Evolutionary conservation across 2,329 filamentous ascomycete species (phyloP).

Genomic region (Fusarium sp.): DNA sequence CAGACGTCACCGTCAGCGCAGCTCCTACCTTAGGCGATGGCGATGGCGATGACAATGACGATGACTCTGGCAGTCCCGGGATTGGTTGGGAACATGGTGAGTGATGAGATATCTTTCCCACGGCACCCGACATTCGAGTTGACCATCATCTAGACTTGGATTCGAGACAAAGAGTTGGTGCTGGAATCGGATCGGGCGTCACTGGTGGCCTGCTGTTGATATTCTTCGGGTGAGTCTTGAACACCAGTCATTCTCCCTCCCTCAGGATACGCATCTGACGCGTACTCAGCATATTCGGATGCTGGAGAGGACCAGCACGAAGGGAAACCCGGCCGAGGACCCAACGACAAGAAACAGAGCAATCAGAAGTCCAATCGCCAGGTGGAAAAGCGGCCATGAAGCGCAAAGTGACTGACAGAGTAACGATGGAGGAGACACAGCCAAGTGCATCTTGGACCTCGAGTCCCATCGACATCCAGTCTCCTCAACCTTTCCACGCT

Average conservation of each 20-base stretch:
- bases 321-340: not conserved
- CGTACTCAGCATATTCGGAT: slow-evolving; percentile 17
- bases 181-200: slow-evolving; percentile 14
- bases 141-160: slow-evolving; percentile 6
- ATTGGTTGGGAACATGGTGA: not conserved
- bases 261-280: not conserved
- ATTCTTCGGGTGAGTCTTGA: slow-evolving; percentile 23
- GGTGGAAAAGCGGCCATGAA: not conserved
- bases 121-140: not conserved
- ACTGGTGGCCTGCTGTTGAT: slow-evolving; percentile 19
- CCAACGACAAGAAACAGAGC: not conserved
- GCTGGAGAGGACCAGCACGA: slow-evolving; percentile 8
- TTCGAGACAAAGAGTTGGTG: slow-evolving; percentile 21
- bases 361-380: not conserved
- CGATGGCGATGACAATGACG: not conserved
- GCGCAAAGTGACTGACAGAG: not conserved
- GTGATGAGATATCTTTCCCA: not conserved
- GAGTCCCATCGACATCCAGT: not conserved
- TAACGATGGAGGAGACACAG: not conserved
- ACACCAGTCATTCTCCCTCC: not conserved
- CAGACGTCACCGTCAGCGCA: too few species aligned
- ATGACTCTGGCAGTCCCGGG: not conserved
- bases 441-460: not conserved
- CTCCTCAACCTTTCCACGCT: not conserved
- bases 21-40: too few species aligned